phyloP scores from a whole-genome alignment of 2,329 filamentous ascomycete genomes.

The Ophiostoma montium region DNA sequence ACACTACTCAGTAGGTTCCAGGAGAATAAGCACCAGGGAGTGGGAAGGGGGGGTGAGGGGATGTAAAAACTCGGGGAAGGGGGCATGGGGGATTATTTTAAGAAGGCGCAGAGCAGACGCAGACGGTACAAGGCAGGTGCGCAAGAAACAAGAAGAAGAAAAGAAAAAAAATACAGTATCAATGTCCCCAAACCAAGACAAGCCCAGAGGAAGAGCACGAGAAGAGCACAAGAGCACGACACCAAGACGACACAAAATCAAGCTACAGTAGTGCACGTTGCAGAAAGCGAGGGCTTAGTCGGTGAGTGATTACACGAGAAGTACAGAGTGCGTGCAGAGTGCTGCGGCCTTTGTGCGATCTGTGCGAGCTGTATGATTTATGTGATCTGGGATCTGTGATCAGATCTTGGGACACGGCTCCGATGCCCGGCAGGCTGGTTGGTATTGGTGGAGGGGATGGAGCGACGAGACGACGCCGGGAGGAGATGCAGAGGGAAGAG shows the following conservation, averaged over 20 bases:
- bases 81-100: background rate
- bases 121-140: background rate
- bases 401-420: no score
- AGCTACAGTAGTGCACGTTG: constrained; percentile 5
- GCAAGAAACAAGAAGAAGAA: background rate
- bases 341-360: background rate
- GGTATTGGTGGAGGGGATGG: no score
- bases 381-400: no score
- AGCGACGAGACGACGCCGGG: no score
- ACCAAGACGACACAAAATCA: background rate
- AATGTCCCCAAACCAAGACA: no score
- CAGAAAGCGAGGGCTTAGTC: constrained; percentile 3
- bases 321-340: background rate
- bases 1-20: no score
- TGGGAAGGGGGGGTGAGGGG: background rate
- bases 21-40: background rate
- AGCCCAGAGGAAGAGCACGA: background rate
- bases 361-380: no score
- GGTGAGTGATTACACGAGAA: constrained; percentile 2
- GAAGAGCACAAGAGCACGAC: background rate
- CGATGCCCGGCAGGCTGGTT: no score
- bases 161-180: no score
- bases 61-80: background rate
- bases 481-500: no score
- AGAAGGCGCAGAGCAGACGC: background rate